phyloP scores from a whole-genome alignment of 2,329 filamentous ascomycete species.

The Aspergillus fructus region DNA sequence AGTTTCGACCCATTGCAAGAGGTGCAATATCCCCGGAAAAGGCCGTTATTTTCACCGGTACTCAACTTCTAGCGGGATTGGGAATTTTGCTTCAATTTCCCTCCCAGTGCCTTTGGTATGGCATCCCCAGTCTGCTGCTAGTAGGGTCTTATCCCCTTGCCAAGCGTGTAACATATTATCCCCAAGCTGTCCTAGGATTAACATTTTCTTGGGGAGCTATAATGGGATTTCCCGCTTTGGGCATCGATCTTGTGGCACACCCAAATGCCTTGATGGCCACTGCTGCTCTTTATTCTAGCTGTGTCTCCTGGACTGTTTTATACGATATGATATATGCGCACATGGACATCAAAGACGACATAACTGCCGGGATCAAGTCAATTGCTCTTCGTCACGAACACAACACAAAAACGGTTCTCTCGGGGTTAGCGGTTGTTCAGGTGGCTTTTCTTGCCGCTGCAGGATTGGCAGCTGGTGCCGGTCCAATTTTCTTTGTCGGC shows the following conservation, averaged over 20 bases:
- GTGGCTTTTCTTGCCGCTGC: slow-evolving; percentile 45
- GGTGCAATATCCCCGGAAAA: slow-evolving; percentile 49
- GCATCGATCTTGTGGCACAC: slow-evolving; percentile 45
- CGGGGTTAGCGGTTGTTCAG: slow-evolving; percentile 41
- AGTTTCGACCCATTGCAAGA: slow-evolving; percentile 52
- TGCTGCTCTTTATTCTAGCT: slow-evolving; percentile 47
- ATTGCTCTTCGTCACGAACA: slow-evolving; percentile 51
- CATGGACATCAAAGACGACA: slow-evolving; percentile 53
- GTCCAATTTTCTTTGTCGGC: slow-evolving; percentile 59
- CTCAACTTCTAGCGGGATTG: slow-evolving; percentile 43
- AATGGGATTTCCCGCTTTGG: slow-evolving; percentile 48
- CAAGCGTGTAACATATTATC: slow-evolving; percentile 55
- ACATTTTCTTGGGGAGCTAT: slow-evolving; percentile 54
- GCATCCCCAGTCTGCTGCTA: slow-evolving; percentile 44
- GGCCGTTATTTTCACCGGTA: slow-evolving; percentile 45
- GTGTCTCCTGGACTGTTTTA: slow-evolving; percentile 49
- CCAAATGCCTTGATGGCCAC: slow-evolving; percentile 37
- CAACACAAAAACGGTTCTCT: slow-evolving; percentile 46
- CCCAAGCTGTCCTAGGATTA: slow-evolving; percentile 52
- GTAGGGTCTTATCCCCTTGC: slow-evolving; percentile 51
- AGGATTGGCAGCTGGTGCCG: slow-evolving; percentile 52
- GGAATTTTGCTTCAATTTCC: slow-evolving; percentile 46
- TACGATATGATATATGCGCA: slow-evolving; percentile 55
- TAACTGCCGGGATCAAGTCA: slow-evolving; percentile 50
- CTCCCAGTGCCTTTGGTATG: slow-evolving; percentile 44